Evolutionary conservation across 306 rosid genomes (phyloP).

Genomic region (Hippophae tibetana): DNA sequence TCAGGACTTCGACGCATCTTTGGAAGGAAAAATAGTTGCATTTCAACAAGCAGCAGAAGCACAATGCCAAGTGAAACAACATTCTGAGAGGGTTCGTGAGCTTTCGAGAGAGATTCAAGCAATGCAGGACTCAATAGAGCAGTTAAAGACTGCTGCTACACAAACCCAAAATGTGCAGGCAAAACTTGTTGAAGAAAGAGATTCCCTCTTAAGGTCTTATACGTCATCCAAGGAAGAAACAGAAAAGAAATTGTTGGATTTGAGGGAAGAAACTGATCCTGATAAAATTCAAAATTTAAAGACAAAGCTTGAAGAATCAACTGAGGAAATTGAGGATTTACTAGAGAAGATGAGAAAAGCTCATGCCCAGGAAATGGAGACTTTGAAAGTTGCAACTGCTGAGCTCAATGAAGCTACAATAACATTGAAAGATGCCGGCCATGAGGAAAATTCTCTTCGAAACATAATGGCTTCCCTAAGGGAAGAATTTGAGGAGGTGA

Average conservation of each 20-base stretch:
- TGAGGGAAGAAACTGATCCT: conserved; percentile 45
- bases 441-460: conserved; percentile 51
- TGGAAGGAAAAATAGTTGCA: conserved; percentile 63
- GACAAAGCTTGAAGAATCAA: conserved; percentile 39
- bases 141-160: conserved; percentile 35
- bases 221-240: conserved; percentile 37
- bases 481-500: conserved; percentile 46
- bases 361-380: conserved; percentile 61
- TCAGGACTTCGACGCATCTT: conserved; percentile 69
- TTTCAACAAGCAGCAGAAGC: conserved; percentile 77
- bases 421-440: conserved; percentile 39
- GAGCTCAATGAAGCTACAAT: conserved; percentile 64
- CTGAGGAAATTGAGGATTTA: conserved; percentile 41
- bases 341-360: conserved; percentile 54
- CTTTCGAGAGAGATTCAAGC: conserved; percentile 42
- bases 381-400: conserved; percentile 31
- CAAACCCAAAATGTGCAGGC: conserved; percentile 41
- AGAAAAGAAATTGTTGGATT: conserved; percentile 29
- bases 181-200: conserved; percentile 36
- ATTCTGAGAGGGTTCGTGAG: conserved; percentile 44
- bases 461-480: conserved; percentile 34
- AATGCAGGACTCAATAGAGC: conserved; percentile 44
- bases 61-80: conserved; percentile 43
- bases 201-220: conserved; percentile 20
- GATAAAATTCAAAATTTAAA: conserved; percentile 29